Percentiles rank a stretch among this genome's conserved stretches.
Evolutionary conservation across 495 filamentous ascomycete species (phyloP).

Genomic region (Penicillium pancosmium): DNA sequence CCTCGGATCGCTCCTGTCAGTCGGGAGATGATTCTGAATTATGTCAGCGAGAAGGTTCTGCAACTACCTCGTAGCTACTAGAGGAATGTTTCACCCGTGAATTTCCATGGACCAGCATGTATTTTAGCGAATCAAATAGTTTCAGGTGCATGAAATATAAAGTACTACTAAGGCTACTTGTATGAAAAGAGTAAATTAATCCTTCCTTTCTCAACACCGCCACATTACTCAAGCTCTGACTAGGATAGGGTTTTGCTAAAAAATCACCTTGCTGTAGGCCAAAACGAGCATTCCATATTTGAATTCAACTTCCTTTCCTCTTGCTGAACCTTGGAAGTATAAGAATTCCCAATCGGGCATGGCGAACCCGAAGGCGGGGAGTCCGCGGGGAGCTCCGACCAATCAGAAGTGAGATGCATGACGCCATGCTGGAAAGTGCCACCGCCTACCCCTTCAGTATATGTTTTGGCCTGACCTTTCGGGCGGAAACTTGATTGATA

Average conservation of each 20-base stretch:
- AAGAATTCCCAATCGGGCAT: too few species aligned
- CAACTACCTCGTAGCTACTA: conserved; percentile 56
- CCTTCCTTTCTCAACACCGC: too few species aligned
- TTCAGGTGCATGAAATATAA: not conserved
- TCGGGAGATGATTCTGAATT: conserved; percentile 81
- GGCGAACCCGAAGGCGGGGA: too few species aligned
- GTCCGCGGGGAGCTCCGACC: not conserved
- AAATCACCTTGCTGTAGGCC: too few species aligned
- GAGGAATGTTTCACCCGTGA: not conserved
- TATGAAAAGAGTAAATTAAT: too few species aligned
- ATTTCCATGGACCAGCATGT: not conserved
- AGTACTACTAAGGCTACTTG: too few species aligned
- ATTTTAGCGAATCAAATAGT: not conserved
- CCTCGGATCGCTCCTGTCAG: conserved; percentile 76
- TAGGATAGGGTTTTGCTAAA: too few species aligned
- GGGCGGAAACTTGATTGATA: not conserved
- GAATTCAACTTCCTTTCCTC: too few species aligned
- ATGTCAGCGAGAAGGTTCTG: conserved; percentile 73
- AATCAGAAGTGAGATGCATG: conserved; percentile 10
- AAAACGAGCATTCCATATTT: too few species aligned
- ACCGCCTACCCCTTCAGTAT: conserved; percentile 23
- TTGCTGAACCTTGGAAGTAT: too few species aligned
- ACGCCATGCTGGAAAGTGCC: conserved; percentile 16
- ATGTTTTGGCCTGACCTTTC: conserved; percentile 7
- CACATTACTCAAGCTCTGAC: too few species aligned